A percentile compares a stretch with the other conserved stretches of the same genome.
phyloP scores from a whole-genome alignment of 2,329 filamentous ascomycete species.

The Thielaviopsis ethacetica region DNA sequence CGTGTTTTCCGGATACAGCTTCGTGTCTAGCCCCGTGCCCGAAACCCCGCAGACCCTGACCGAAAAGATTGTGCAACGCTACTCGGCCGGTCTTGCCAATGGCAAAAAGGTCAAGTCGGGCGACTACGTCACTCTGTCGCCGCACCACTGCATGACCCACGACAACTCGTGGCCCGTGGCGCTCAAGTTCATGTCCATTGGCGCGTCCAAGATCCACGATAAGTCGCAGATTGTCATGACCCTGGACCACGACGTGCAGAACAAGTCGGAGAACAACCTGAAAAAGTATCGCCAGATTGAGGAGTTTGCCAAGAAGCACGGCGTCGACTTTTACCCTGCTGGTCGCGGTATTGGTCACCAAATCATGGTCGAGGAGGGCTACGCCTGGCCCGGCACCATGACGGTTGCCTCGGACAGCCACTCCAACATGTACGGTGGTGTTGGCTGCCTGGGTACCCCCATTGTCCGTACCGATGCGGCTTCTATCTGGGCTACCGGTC shows the following conservation, averaged over 20 bases:
- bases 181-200: slow-evolving; percentile 62
- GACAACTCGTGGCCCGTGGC: slow-evolving; percentile 68
- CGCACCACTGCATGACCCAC: slow-evolving; percentile 56
- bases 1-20: slow-evolving; percentile 3
- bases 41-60: slow-evolving; percentile 58
- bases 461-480: slow-evolving; percentile 81
- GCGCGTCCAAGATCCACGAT: slow-evolving; percentile 54
- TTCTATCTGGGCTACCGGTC: slow-evolving; percentile 65
- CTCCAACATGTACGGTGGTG: slow-evolving; percentile 68
- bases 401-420: slow-evolving; percentile 67
- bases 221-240: slow-evolving; percentile 33
- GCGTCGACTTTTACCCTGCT: slow-evolving; percentile 60
- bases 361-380: slow-evolving; percentile 75
- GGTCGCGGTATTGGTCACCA: slow-evolving; percentile 80
- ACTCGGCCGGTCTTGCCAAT: slow-evolving; percentile 57
- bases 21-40: slow-evolving; percentile 1
- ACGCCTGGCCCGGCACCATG: slow-evolving; percentile 69
- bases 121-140: slow-evolving; percentile 62
- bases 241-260: slow-evolving; percentile 79
- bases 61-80: slow-evolving; percentile 80
- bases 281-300: slow-evolving; percentile 73
- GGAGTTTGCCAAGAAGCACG: slow-evolving; percentile 63
- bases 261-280: slow-evolving; percentile 60
- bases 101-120: slow-evolving; percentile 63
- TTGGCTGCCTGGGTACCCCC: slow-evolving; percentile 61